Conservation (phyloP, 352 stramenopile genomes). For the Pythium oligandrum region DNA sequence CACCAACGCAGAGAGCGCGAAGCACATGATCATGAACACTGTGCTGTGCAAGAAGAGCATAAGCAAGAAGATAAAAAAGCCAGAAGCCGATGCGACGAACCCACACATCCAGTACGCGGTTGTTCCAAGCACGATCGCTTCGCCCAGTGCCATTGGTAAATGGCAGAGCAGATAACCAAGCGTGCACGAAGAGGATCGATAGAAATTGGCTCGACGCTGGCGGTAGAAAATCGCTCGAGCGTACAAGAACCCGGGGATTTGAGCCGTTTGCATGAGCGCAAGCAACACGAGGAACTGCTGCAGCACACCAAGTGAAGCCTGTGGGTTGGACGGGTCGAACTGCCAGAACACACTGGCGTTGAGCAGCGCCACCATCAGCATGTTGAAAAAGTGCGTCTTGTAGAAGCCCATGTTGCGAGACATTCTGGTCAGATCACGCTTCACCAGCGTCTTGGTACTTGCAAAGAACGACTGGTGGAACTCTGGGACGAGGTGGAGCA, state of each 20-base stretch:
- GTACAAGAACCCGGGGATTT: constrained; percentile 54
- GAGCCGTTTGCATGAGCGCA: constrained; percentile 50
- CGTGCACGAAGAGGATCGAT: constrained; percentile 54
- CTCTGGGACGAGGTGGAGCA: constrained; percentile 19
- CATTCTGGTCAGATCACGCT: constrained; percentile 24
- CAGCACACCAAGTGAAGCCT: constrained; percentile 45
- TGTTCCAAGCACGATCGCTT: constrained; percentile 60
- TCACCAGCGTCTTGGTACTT: constrained; percentile 20
- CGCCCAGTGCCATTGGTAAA: constrained; percentile 29
- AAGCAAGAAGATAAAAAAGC: constrained; percentile 21
- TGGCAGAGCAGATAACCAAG: constrained; percentile 30
- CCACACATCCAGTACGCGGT: constrained; percentile 76
- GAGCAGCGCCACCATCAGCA: constrained; percentile 27
- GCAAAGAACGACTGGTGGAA: constrained; percentile 21
- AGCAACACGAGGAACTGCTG: constrained; percentile 74
- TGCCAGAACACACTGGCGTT: constrained; percentile 30
- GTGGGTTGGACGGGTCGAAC: constrained; percentile 24
- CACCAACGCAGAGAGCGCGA: constrained; percentile 28
- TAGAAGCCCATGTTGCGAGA: constrained; percentile 25
- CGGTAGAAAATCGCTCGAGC: constrained; percentile 65
- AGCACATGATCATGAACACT: constrained; percentile 40
- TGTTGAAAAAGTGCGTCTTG: constrained; percentile 22
- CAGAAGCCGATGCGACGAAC: constrained; percentile 20
- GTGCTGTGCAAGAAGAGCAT: constrained; percentile 40
- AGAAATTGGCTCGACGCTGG: constrained; percentile 70